Conservation (phyloP, 352 stramenopile species). For the Globisporangium uncinulatum region DNA sequence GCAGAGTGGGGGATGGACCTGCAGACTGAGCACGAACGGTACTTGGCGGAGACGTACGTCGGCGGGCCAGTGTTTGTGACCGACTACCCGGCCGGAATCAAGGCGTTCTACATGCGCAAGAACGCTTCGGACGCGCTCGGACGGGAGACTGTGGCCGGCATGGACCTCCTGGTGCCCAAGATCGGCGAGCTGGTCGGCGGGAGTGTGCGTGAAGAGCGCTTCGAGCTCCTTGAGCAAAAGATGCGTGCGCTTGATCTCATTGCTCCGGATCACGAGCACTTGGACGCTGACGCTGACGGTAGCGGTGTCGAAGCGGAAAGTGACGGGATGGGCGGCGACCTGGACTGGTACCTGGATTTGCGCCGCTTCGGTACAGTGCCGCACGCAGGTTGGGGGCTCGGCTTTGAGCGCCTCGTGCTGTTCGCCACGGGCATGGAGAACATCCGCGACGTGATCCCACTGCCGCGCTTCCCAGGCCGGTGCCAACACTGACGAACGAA, state of each 20-base stretch:
- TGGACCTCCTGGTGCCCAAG: constrained; percentile 96
- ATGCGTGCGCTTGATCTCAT: constrained; percentile 53
- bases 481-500: constrained; percentile 51
- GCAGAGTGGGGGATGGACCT: constrained; percentile 95
- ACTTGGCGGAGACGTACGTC: constrained; percentile 87
- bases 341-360: constrained; percentile 98
- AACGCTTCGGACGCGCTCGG: constrained; percentile 78
- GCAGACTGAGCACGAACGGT: constrained; percentile 96
- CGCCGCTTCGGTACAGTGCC: constrained; percentile 95
- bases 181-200: constrained; percentile 96
- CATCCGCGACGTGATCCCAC: constrained; percentile 97
- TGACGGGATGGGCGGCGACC: constrained; percentile 26
- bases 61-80: constrained; percentile 94
- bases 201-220: constrained; percentile 93
- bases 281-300: constrained; percentile 25
- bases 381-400: constrained; percentile 96
- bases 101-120: constrained; percentile 99
- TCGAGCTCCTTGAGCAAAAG: constrained; percentile 85
- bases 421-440: constrained; percentile 98
- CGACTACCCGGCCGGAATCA: constrained; percentile 97
- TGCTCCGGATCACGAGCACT: constrained; percentile 42
- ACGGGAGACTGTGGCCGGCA: constrained; percentile 94
- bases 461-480: constrained; percentile 94
- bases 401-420: constrained; percentile 97
- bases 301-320: constrained; percentile 8